Conservation (phyloP, 345 rosid genomes). For the Atalantia buxifolia region DNA sequence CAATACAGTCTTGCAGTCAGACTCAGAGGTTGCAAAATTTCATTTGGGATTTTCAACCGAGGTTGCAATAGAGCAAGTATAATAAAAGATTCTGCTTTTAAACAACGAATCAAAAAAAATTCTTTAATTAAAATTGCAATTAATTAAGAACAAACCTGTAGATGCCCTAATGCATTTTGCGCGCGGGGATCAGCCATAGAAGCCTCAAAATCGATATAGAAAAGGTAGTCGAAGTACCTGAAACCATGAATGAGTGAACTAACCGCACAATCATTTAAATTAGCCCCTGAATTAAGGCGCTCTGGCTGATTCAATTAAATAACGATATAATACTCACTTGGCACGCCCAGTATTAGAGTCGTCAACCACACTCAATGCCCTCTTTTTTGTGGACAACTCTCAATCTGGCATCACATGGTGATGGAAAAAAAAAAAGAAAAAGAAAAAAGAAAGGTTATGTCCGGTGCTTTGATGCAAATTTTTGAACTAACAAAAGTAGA, state of each 20-base stretch:
- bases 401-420: conserved; percentile 29
- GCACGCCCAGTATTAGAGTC: conserved; percentile 51
- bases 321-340: conserved; percentile 31
- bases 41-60: background rate
- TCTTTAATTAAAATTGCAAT: background rate
- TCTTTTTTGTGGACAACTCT: conserved; percentile 54
- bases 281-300: background rate
- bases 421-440: background rate
- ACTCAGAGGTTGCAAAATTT: background rate
- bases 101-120: background rate
- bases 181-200: conserved; percentile 63
- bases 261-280: background rate
- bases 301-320: background rate
- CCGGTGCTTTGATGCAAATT: background rate
- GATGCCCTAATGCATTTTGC: conserved; percentile 45
- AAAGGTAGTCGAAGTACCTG: conserved; percentile 53
- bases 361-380: conserved; percentile 45
- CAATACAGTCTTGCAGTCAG: background rate
- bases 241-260: conserved; percentile 1
- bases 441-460: background rate
- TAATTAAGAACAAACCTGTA: conserved; percentile 31
- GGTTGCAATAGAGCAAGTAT: background rate
- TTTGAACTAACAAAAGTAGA: background rate
- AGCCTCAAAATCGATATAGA: conserved; percentile 56
- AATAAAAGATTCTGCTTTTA: background rate